Evolutionary conservation across 345 rosid genomes (phyloP), one percentile per base, ranked within the genome.

Genomic region (Ailanthus altissimus): DNA sequence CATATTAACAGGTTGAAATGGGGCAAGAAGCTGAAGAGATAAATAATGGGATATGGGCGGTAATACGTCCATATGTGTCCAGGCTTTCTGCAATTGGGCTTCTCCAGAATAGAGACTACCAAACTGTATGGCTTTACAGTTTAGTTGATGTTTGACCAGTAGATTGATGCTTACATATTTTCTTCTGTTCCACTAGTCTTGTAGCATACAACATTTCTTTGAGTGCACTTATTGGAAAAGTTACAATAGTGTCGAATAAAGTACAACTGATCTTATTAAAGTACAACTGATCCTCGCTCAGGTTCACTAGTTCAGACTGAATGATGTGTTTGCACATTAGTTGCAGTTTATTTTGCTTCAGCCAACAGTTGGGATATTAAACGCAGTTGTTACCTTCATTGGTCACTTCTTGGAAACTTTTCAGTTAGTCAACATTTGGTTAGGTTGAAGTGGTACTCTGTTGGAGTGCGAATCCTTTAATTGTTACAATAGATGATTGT

Each of bases 1-100:
- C 10, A 73, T 80, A 61, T 79, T 85, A 50, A 79, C 84, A 95
- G 99, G 99, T 95, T 83, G 82, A 93, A 60, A 77, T 93, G 85
- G 99, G 99, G n/a, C 71, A 87, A 84, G 96, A 93, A 76, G 98
- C 97, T 65, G 79, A 71, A 76, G 92, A 90, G 80, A 80, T 95
- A 81, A 82, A 85, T 74, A 80, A 86, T 69, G 78, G 72, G 85
- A 83, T 95, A 45, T 72, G 91, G 78, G 91, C 88, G 77, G 88
- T 95, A 69, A 89, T 93, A 81, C 89, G 89, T 47, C 92, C 95
- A 49, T 92, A 85, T 78, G 94, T 87, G 70, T 77, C 77, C 53
- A 89, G 83, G 86, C 97, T 95, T 81, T 85, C 82, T 77, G 83
- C 86, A 2, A 42, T 82, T 59, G 94, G 97, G 65, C 88, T 95